phyloP scores from a whole-genome alignment of 129 eudicot species.

The Apium graveolens region DNA sequence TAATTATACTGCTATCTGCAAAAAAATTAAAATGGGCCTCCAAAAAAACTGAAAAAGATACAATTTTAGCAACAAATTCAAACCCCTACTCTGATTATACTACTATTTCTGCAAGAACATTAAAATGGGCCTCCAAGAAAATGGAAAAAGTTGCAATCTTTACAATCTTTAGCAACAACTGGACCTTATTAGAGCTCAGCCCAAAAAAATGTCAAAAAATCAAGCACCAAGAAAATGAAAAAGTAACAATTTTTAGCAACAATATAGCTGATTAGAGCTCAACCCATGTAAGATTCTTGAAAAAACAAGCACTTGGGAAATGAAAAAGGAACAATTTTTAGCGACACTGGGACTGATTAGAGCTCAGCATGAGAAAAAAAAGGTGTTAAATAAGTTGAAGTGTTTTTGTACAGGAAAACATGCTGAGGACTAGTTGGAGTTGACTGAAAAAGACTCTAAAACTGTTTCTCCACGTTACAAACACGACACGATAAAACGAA shows the following conservation, averaged over 20 bases:
- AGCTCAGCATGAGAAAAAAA: neutral
- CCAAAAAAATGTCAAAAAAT: neutral
- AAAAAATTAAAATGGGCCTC: slow-evolving; percentile 9
- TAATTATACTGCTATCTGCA: neutral
- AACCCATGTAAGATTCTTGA: neutral
- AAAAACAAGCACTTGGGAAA: no score
- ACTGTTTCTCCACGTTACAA: no score
- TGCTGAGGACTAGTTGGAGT: neutral
- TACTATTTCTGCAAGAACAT: slow-evolving; percentile 11
- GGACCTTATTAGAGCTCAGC: neutral
- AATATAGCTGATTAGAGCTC: neutral
- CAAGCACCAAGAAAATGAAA: neutral
- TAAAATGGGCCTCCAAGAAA: neutral
- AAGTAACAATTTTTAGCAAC: neutral
- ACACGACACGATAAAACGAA: no score
- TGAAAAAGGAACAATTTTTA: no score
- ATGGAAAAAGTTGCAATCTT: no score
- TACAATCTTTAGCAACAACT: neutral
- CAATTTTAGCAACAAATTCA: neutral
- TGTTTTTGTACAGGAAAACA: neutral
- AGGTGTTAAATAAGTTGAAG: neutral
- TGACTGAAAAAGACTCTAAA: slow-evolving; percentile 9
- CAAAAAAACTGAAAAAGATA: neutral
- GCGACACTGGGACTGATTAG: neutral
- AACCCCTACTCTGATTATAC: slow-evolving; percentile 8